Conservation (phyloP, 1,139 yeast genomes). For the Suzukiozyma palmioleophila region DNA sequence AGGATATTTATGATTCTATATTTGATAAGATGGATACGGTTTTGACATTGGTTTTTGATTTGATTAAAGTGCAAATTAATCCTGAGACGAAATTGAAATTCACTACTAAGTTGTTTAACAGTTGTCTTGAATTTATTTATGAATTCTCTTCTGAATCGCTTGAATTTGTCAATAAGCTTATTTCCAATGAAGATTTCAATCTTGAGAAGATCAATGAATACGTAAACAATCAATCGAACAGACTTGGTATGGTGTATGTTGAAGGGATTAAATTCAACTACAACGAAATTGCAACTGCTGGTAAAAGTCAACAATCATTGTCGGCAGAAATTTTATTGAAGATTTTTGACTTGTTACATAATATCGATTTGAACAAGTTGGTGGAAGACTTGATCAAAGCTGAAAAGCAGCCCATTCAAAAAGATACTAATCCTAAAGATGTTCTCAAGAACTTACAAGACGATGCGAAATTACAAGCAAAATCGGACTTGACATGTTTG, state of each 20-base stretch:
- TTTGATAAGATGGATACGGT: constrained; percentile 37
- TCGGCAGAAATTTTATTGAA: constrained; percentile 20
- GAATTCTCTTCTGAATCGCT: constrained; percentile 63
- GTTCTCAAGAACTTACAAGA: constrained; percentile 1
- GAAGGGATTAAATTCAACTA: constrained; percentile 63
- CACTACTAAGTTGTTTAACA: constrained; percentile 42
- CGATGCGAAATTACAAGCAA: constrained; percentile 33
- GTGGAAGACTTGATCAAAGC: constrained; percentile 23
- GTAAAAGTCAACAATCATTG: constrained; percentile 6
- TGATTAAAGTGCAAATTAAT: constrained; percentile 30
- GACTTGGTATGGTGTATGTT: constrained; percentile 46
- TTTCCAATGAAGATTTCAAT: constrained; percentile 8
- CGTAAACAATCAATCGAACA: constrained; percentile 21
- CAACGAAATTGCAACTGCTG: constrained; percentile 35
- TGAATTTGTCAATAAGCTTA: constrained; percentile 42
- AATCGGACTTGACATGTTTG: constrained; percentile 54
- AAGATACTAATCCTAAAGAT: constrained; percentile 27
- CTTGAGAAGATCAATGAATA: constrained; percentile 9
- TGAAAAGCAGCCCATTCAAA: constrained; percentile 23
- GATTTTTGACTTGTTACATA: constrained; percentile 24
- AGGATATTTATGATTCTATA: constrained; percentile 53
- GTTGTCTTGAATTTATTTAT: constrained; percentile 57
- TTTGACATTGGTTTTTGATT: constrained; percentile 37
- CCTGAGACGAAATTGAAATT: constrained; percentile 22
- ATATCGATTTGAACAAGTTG: constrained; percentile 41